Percentiles rank a stretch among this genome's conserved stretches.
Evolutionary conservation across 805 yeast genomes (phyloP).

Genomic region (Myxozyma vanderwaltii): DNA sequence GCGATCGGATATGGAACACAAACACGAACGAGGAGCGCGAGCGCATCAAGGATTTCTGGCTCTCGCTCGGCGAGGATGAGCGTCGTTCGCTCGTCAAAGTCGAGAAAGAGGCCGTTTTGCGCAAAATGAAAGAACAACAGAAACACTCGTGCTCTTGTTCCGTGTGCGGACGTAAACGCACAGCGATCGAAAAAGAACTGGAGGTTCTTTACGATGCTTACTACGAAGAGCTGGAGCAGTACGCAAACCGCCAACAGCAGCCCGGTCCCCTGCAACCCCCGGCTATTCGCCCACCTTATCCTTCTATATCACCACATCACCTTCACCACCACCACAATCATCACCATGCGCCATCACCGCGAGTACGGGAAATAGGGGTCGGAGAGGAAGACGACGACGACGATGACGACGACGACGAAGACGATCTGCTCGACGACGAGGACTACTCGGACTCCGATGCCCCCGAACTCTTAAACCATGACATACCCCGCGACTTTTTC

Average conservation of each 20-base stretch:
- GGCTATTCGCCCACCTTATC: constrained; percentile 19
- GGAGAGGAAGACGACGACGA: constrained; percentile 33
- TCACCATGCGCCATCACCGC: constrained; percentile 17
- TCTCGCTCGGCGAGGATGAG: constrained; percentile 58
- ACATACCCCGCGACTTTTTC: constrained; percentile 35
- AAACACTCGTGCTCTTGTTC: constrained; percentile 66
- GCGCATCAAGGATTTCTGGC: constrained; percentile 64
- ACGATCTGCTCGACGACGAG: constrained; percentile 28
- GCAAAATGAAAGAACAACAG: constrained; percentile 62
- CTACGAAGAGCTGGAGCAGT: constrained; percentile 53
- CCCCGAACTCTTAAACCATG: constrained; percentile 25
- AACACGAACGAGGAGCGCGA: constrained; percentile 54
- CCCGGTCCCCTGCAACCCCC: constrained; percentile 31
- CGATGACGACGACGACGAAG: constrained; percentile 28
- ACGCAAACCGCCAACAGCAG: constrained; percentile 37
- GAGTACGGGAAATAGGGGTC: constrained; percentile 11
- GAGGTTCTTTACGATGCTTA: constrained; percentile 71
- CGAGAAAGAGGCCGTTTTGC: constrained; percentile 69
- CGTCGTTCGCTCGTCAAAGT: constrained; percentile 64
- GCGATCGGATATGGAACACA: constrained; percentile 50
- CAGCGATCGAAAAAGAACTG: constrained; percentile 73
- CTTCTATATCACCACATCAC: constrained; percentile 6
- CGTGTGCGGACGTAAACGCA: constrained; percentile 73
- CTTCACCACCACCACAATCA: constrained; percentile 29
- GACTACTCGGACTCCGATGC: constrained; percentile 32